These are phyloP conservation scores for Sophora flavescens DNA, from an alignment of 306 rosid genomes.

Conservation along the genomic window DNA sequence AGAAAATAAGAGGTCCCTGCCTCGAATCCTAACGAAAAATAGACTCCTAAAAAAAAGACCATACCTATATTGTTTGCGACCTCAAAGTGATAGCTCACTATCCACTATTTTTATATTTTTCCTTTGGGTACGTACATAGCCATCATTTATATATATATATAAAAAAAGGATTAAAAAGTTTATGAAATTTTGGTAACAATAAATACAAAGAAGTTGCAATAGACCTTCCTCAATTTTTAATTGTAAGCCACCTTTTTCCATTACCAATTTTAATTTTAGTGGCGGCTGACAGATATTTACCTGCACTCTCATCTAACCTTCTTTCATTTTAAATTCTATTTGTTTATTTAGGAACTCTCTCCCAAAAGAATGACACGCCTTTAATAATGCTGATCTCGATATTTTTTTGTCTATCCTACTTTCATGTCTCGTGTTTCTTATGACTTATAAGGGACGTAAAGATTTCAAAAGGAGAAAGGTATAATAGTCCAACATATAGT, in stretches of 20 bases:
- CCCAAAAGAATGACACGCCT: not conserved
- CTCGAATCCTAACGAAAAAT: too few species aligned
- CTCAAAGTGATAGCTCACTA: too few species aligned
- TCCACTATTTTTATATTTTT: too few species aligned
- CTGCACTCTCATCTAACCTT: not conserved
- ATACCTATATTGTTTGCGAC: too few species aligned
- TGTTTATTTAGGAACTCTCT: slow-evolving; percentile 6
- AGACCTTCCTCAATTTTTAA: too few species aligned
- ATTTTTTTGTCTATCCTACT: not conserved
- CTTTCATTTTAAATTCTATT: not conserved
- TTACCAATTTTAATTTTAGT: not conserved
- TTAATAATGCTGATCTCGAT: slow-evolving; percentile 27
- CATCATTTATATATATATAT: too few species aligned
- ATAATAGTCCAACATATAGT: slow-evolving; percentile 28
- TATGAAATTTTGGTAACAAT: too few species aligned
- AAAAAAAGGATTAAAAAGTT: too few species aligned
- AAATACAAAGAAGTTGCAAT: too few species aligned
- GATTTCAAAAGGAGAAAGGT: slow-evolving; percentile 16
- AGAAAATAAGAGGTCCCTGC: too few species aligned
- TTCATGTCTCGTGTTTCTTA: slow-evolving; percentile 14
- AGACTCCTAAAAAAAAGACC: too few species aligned
- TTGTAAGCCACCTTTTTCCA: not conserved
- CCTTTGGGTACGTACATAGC: too few species aligned
- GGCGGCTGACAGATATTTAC: not conserved
- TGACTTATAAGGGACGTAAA: slow-evolving; percentile 26